Percentiles rank a stretch among this genome's conserved stretches.
phyloP scores from a whole-genome alignment of 106 monocot genomes.

The Phalaenopsis equestris region DNA sequence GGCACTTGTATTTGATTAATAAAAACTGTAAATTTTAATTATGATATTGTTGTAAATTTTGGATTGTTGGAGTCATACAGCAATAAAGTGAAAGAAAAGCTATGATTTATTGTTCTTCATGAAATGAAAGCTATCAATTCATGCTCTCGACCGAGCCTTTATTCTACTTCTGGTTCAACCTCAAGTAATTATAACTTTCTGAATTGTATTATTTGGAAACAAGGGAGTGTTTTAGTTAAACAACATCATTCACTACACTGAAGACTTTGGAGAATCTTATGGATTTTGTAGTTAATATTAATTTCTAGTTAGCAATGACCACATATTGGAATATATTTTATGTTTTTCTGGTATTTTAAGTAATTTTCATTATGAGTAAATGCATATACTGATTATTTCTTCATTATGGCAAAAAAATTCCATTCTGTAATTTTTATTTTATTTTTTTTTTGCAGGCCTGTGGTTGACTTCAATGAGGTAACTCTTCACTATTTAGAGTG shows the following conservation, averaged over 20 bases:
- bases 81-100: neutral
- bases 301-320: neutral
- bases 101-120: neutral
- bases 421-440: neutral
- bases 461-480: slow-evolving; percentile 6
- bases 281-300: neutral
- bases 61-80: too few species aligned
- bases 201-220: neutral
- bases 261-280: neutral
- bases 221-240: neutral
- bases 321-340: neutral
- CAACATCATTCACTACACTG: neutral
- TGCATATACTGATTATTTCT: neutral
- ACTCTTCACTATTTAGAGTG: slow-evolving; percentile 6
- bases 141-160: neutral
- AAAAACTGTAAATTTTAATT: too few species aligned
- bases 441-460: slow-evolving; percentile 1
- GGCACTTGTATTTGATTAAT: too few species aligned
- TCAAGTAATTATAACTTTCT: neutral
- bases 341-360: neutral
- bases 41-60: too few species aligned
- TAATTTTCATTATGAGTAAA: neutral
- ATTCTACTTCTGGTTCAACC: neutral
- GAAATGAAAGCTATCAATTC: neutral
- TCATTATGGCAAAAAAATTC: neutral